A percentile compares a stretch with the other conserved stretches of the same genome.
phyloP scores from a whole-genome alignment of 805 yeast species.

The Hemisphaericaspora nanyangensis region DNA sequence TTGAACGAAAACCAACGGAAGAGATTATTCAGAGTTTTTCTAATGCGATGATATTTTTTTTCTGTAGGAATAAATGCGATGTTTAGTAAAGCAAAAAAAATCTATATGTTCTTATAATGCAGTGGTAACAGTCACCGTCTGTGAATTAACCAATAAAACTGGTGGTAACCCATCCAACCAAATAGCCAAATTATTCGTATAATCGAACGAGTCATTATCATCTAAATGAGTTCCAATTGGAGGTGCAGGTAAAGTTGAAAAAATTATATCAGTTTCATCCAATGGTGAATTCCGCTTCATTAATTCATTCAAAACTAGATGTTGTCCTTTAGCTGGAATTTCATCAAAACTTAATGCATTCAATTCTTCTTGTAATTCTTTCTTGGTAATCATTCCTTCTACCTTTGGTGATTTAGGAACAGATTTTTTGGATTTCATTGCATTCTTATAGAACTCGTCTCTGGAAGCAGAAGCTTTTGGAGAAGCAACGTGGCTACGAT shows the following conservation, averaged over 20 bases:
- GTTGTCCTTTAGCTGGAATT: constrained; percentile 90
- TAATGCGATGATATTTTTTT: no score
- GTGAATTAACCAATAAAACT: constrained; percentile 76
- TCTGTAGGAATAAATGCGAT: no score
- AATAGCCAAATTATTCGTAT: constrained; percentile 68
- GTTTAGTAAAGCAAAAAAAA: no score
- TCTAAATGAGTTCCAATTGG: constrained; percentile 73
- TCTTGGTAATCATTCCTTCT: constrained; percentile 22
- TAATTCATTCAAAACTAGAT: constrained; percentile 79
- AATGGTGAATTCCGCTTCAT: constrained; percentile 62
- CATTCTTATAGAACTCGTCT: constrained; percentile 8
- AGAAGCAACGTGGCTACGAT: constrained; percentile 1
- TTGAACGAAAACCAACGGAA: no score
- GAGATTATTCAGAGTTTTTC: no score
- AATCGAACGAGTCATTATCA: constrained; percentile 66
- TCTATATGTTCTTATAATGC: no score
- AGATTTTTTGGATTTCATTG: constrained; percentile 3
- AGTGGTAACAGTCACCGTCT: constrained; percentile 94
- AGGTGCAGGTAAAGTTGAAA: constrained; percentile 90
- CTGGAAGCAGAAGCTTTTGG: neutral
- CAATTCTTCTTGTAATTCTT: constrained; percentile 36
- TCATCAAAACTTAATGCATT: constrained; percentile 62
- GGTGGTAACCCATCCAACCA: constrained; percentile 89
- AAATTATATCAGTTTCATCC: constrained; percentile 60
- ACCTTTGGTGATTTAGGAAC: constrained; percentile 1